These are phyloP conservation scores for Aspergillus luchuensis DNA, from an alignment of 2,329 filamentous ascomycete genomes.

Conservation along the genomic window DNA sequence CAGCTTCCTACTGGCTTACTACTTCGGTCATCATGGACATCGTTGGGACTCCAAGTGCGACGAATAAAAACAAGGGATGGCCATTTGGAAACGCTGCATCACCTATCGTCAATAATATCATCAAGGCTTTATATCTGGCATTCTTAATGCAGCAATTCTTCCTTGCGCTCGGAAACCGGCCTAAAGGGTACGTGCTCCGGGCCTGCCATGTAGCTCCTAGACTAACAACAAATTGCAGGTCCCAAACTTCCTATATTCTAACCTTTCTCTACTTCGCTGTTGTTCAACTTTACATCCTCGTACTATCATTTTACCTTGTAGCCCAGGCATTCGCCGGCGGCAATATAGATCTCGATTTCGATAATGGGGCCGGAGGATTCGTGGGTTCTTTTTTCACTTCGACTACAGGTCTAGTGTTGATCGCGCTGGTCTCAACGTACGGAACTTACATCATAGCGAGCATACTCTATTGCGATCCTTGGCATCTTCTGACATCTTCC, in stretches of 20 bases:
- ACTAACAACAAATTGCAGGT: constrained; percentile 38
- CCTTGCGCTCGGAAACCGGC: constrained; percentile 90
- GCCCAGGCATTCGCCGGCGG: constrained; percentile 71
- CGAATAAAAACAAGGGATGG: constrained; percentile 67
- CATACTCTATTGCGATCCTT: constrained; percentile 96
- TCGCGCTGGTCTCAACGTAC: constrained; percentile 90
- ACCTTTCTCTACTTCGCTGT: constrained; percentile 86
- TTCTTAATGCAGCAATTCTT: constrained; percentile 96
- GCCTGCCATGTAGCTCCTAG: not conserved
- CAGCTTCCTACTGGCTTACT: constrained; percentile 94
- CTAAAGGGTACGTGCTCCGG: constrained; percentile 66
- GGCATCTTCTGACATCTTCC: constrained; percentile 99
- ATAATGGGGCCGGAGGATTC: constrained; percentile 65
- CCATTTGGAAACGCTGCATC: constrained; percentile 87
- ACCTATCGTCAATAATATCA: constrained; percentile 84
- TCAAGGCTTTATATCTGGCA: constrained; percentile 89
- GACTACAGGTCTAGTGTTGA: constrained; percentile 83
- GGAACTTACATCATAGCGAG: constrained; percentile 96
- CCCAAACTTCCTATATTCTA: constrained; percentile 84
- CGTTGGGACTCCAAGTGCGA: constrained; percentile 70
- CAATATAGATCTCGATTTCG: constrained; percentile 64
- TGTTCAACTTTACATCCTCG: constrained; percentile 86
- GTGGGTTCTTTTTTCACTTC: constrained; percentile 80
- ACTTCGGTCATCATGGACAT: constrained; percentile 97
- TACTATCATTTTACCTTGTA: constrained; percentile 86